Base-by-base conservation (phyloP, 257 asterid genomes). In the Verbena officinalis region DNA sequence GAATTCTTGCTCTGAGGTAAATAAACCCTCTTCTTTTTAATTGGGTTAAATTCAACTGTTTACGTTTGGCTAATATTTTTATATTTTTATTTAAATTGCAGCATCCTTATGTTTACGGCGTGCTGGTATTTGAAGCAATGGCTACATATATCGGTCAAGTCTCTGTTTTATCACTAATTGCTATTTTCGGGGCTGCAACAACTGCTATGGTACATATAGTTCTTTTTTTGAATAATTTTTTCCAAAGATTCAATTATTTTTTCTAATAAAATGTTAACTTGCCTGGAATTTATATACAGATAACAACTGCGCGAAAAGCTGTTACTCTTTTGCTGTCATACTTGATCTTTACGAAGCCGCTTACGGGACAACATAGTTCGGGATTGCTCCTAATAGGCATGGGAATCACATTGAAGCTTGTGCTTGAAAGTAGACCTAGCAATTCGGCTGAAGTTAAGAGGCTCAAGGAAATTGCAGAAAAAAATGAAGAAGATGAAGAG, bases 1-100 rank as follows among this genome's bases (percentile, higher is more conserved):
- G 96, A 80, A 38, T 27, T 83, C 97, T 64, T 90, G 96, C 65
- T 81, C 68, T 13, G 81, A 90, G 95, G 97, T 87, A 40, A 44
- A 40, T 23, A 50, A 1, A 51, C 11, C 49, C 13, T 34, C 22
- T 46, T 11, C 13, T 16, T 14, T 45, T 54, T 50, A 7, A 4
- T 30, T 42, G 15, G 16, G 40, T 4, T 36, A 7, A 36, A 36
- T 36, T 19, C 2, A 2, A 27, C 7, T 36, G 40, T 9, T 4
- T 36, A 9, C 1, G 40, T 7, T 36, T 48, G 55, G 39, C 70
- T 16, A 19, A 45, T 16, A 16, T 16, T 45, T 9, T n/a, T 2
- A 20, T 43, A n/a, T 14, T 61, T 17, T 7, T 5, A 4, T 5
- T 42, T 34, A 12, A 13, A 12, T 50, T 81, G 84, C 82, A 84